Evolutionary conservation across 169 alveolate genomes (phyloP).

Genomic region (Eimeria acervulina): DNA sequence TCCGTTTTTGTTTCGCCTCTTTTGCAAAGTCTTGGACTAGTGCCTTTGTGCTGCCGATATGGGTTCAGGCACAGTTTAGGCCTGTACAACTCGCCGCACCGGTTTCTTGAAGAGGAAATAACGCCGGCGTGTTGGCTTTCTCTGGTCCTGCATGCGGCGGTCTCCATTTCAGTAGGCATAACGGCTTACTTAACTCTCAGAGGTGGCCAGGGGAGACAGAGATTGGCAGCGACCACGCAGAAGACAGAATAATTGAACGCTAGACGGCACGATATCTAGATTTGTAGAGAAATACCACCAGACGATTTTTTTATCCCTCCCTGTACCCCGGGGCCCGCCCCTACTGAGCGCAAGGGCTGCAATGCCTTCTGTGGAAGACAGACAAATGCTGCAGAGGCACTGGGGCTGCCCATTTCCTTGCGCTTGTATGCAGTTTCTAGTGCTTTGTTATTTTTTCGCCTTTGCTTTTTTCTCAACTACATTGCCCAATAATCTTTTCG

Average conservation of each 20-base stretch:
- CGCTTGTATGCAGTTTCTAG: background rate
- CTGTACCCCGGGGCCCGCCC: background rate
- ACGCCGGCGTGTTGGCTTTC: constrained; percentile 55
- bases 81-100: background rate
- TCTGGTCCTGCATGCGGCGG: constrained; percentile 20
- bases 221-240: constrained; percentile 10
- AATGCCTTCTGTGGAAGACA: background rate
- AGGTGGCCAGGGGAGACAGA: constrained; percentile 31
- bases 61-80: constrained; percentile 50
- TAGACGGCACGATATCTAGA: background rate
- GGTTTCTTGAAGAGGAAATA: constrained; percentile 39
- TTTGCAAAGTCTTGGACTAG: background rate
- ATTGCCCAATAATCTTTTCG: background rate
- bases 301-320: background rate
- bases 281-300: background rate
- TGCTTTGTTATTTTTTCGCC: background rate
- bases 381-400: background rate
- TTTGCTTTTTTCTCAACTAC: background rate
- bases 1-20: background rate
- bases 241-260: background rate
- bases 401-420: background rate
- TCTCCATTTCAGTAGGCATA: constrained; percentile 9
- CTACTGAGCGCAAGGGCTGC: background rate
- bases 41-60: background rate
- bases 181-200: constrained; percentile 22